Evolutionary conservation across 23 red algal species (phyloP).

Genomic region (Pyropia haitanensis): DNA sequence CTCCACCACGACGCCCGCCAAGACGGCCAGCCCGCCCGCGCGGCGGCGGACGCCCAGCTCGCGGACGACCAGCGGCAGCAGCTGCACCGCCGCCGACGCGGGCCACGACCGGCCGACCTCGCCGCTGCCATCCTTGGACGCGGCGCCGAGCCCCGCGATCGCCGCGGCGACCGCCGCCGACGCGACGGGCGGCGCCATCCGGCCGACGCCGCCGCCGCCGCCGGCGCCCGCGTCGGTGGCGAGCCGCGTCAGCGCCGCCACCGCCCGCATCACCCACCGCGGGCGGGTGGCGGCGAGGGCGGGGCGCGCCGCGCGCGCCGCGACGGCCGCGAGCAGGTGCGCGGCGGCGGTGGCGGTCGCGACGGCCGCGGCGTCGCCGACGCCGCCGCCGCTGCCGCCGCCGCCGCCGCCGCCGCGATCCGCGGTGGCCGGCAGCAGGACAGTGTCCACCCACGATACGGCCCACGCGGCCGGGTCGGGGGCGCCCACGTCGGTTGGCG

Average conservation of each 20-base stretch:
- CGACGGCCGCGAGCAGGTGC: conserved; percentile 9
- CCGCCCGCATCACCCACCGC: conserved; percentile 31
- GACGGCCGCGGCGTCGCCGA: neutral
- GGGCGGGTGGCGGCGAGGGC: conserved; percentile 12
- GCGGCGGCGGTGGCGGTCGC: conserved; percentile 15
- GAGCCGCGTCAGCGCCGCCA: conserved; percentile 23
- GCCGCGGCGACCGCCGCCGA: conserved; percentile 23
- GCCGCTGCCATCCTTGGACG: too few relatives aligned
- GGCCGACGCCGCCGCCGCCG: conserved; percentile 19
- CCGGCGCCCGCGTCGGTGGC: conserved; percentile 5
- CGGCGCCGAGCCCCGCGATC: conserved; percentile 7
- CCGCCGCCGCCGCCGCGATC: neutral
- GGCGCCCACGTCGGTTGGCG: neutral
- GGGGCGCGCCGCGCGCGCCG: conserved; percentile 17
- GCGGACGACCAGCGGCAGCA: too few relatives aligned
- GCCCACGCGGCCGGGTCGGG: conserved; percentile 9
- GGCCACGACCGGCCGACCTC: too few relatives aligned
- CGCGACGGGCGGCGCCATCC: conserved; percentile 18
- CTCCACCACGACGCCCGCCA: neutral
- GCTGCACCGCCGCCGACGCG: too few relatives aligned
- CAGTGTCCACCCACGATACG: conserved; percentile 17
- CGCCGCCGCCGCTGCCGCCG: neutral
- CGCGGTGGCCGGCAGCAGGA: conserved; percentile 19
- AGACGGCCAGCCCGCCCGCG: too few relatives aligned
- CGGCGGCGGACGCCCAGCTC: too few relatives aligned